A percentile compares a stretch with the other conserved stretches of the same genome.
phyloP scores from a whole-genome alignment of 2,329 filamentous ascomycete genomes.

The Seiridium unicorne region DNA sequence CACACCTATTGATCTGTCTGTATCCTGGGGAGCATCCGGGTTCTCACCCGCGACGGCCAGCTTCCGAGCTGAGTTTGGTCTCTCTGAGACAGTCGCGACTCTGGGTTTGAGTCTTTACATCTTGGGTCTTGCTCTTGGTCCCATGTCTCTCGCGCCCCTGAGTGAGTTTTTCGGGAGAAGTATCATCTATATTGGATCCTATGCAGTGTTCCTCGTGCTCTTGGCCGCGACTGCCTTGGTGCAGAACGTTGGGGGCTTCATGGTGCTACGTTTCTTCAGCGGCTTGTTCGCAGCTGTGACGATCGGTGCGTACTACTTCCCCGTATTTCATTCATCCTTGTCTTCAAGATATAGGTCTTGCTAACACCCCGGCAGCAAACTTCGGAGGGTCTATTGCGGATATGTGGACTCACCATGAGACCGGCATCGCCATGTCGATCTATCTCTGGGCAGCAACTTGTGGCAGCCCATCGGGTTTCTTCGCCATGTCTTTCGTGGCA shows the following conservation, averaged over 20 bases:
- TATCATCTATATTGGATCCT: slow-evolving; percentile 40
- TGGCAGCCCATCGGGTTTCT: slow-evolving; percentile 42
- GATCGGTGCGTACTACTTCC: slow-evolving; percentile 12
- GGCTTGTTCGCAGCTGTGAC: slow-evolving; percentile 41
- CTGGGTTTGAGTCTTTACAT: slow-evolving; percentile 45
- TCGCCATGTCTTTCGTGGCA: slow-evolving; percentile 43
- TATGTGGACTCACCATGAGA: slow-evolving; percentile 38
- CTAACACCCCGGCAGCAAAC: slow-evolving; percentile 21
- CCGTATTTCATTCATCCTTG: too few relatives aligned
- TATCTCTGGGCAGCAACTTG: slow-evolving; percentile 44
- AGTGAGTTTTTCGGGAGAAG: slow-evolving; percentile 40
- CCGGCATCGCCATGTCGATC: slow-evolving; percentile 31
- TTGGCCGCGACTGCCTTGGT: slow-evolving; percentile 41
- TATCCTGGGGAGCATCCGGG: slow-evolving; percentile 44
- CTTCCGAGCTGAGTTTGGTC: slow-evolving; percentile 37
- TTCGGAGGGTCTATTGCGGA: slow-evolving; percentile 44
- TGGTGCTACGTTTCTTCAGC: slow-evolving; percentile 39
- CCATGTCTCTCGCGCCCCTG: slow-evolving; percentile 30
- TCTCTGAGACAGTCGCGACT: slow-evolving; percentile 37
- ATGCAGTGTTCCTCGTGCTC: slow-evolving; percentile 39
- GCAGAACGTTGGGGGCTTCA: slow-evolving; percentile 36
- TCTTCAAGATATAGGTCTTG: background rate
- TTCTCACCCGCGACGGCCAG: slow-evolving; percentile 41
- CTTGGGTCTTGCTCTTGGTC: slow-evolving; percentile 39
- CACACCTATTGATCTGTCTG: slow-evolving; percentile 27